These are phyloP conservation scores for Tricholoma furcatifolium DNA, from an alignment of 768 basidiomycete genomes.

Conservation along the genomic window DNA sequence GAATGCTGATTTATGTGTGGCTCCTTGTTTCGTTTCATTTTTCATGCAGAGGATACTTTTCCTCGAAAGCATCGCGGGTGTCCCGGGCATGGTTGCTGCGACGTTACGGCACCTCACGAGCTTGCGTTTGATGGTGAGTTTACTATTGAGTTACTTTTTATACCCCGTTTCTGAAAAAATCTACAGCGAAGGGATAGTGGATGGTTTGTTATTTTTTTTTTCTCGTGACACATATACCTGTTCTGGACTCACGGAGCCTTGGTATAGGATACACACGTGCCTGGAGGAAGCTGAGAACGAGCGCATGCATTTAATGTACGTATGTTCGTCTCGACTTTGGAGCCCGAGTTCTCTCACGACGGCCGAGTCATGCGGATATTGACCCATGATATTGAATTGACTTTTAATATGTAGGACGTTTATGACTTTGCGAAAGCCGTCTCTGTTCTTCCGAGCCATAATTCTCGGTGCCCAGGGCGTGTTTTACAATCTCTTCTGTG, in stretches of 20 bases:
- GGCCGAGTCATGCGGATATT: no score
- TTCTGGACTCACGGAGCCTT: conserved; percentile 41
- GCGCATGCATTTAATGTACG: conserved; percentile 90
- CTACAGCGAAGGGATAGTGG: conserved; percentile 51
- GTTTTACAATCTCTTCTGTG: conserved; percentile 87
- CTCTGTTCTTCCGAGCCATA: conserved; percentile 75
- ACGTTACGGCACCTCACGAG: conserved; percentile 86
- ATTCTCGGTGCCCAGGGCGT: conserved; percentile 92
- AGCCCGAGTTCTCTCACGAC: no score
- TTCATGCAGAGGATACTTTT: conserved; percentile 57
- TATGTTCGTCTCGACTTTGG: no score
- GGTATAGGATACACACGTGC: conserved; percentile 88
- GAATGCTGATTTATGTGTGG: neutral
- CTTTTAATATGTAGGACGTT: conserved; percentile 65
- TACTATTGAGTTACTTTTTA: no score
- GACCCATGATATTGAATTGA: neutral
- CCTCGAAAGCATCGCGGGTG: conserved; percentile 90
- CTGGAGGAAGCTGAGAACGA: conserved; percentile 97
- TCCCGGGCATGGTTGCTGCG: conserved; percentile 95
- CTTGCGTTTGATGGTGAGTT: conserved; percentile 78
- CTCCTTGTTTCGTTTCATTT: neutral
- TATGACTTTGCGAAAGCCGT: conserved; percentile 86
- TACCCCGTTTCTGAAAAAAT: conserved; percentile 7
- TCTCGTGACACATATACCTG: neutral
- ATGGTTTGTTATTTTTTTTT: conserved; percentile 32